Percentiles rank a stretch among this genome's conserved stretches.
Conservation (phyloP, 345 rosid genomes). For the Bruguiera sexangula region DNA sequence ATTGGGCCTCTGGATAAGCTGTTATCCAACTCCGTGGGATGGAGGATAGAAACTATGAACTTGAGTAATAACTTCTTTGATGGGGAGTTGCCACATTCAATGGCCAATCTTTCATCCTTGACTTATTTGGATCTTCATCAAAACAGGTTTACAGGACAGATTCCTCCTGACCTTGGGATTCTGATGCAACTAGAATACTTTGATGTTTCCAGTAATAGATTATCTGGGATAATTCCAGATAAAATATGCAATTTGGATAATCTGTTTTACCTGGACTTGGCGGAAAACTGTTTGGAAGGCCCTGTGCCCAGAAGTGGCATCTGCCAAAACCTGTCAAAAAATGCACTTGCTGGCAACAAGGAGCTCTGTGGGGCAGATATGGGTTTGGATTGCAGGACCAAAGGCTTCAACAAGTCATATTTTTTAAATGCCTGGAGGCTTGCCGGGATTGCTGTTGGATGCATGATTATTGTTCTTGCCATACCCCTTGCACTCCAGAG, state of each 20-base stretch:
- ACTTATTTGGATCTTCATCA: slow-evolving; percentile 60
- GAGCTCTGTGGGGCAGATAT: slow-evolving; percentile 49
- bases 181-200: slow-evolving; percentile 63
- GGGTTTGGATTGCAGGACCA: slow-evolving; percentile 48
- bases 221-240: slow-evolving; percentile 65
- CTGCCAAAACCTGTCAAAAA: slow-evolving; percentile 50
- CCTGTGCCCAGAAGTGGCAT: slow-evolving; percentile 54
- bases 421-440: slow-evolving; percentile 51
- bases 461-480: slow-evolving; percentile 31
- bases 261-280: slow-evolving; percentile 48
- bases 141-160: slow-evolving; percentile 55
- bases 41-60: slow-evolving; percentile 70
- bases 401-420: slow-evolving; percentile 27
- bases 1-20: slow-evolving; percentile 46
- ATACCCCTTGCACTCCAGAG: slow-evolving; percentile 38
- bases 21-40: slow-evolving; percentile 42
- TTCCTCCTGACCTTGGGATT: slow-evolving; percentile 61
- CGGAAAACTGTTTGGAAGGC: slow-evolving; percentile 62
- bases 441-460: slow-evolving; percentile 44
- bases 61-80: slow-evolving; percentile 55
- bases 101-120: slow-evolving; percentile 69
- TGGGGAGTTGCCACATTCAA: slow-evolving; percentile 51
- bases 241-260: slow-evolving; percentile 47
- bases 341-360: slow-evolving; percentile 53
- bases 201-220: slow-evolving; percentile 58